Base-by-base conservation (phyloP, 2,329 filamentous ascomycete genomes). In the Paecilomyces variotii region DNA sequence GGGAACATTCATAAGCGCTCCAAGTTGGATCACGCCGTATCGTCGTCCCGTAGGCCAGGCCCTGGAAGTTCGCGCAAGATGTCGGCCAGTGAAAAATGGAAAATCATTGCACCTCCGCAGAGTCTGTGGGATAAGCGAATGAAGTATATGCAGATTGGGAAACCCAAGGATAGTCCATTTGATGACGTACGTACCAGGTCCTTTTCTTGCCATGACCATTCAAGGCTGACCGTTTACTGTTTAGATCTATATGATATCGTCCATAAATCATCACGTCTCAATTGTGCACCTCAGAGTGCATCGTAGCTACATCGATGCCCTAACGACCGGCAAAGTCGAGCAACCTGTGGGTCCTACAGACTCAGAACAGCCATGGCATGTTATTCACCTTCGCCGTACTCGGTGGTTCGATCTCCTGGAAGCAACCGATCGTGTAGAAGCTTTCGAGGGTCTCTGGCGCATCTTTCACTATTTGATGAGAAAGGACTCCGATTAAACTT, bases 221-320 rank as follows among this genome's bases (percentile, higher is more conserved):
- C 39, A 19, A 53, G 11, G 26, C 25, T 61, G 10, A 57, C 55
- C 58, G 39, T 50, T 35, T 32, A 53, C 30, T 30, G 14, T 10
- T 51, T 64, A 86, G 82, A 78, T 86, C 56, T 86, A 83, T 70
- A 79, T 86, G 76, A 65, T 86, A 54, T 86, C 84, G 11, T 82
- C 82, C 26, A 74, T 86, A 62, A 86, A 86, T 67, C 84, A 85
- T 70, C 84, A 87, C 63, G 76, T 86, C 61, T 79, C 81, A 58
- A 79, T 87, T 54, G 68, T 87, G 56, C 83, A 82, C 63, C 74
- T 87, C 54, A 80, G 78, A 32, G 76, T 87, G 52, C 83, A 86
- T 67, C 72, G 73, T 26, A 73, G 77, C 24, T 87, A 87, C 67
- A 67, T 85, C 34, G 77, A 81, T n/a, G 79, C 79, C 62, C 71